Percentiles rank a stretch among this genome's conserved stretches.
Evolutionary conservation across 1,284 basidiomycete species (phyloP).

Genomic region (Trametes hirsuta): DNA sequence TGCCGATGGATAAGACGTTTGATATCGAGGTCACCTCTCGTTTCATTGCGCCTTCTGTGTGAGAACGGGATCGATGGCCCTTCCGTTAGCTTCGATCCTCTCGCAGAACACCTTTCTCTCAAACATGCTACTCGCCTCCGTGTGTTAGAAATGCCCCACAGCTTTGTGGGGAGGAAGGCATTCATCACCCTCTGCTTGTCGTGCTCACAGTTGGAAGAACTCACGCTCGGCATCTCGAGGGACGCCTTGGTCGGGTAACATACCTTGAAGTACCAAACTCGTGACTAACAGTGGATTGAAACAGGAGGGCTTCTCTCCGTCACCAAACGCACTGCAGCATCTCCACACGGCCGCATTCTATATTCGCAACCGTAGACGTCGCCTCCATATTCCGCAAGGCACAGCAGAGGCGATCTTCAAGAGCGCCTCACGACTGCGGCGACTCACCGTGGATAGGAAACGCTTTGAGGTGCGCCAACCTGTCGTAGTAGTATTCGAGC

Average conservation of each 20-base stretch:
- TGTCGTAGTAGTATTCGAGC: neutral
- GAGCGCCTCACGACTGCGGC: neutral
- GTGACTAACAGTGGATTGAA: too few species aligned
- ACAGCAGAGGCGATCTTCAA: neutral
- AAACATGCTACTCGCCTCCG: constrained; percentile 42
- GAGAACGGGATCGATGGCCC: constrained; percentile 32
- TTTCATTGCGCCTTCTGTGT: constrained; percentile 38
- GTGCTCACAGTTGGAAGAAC: constrained; percentile 21
- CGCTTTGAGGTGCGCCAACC: constrained; percentile 16
- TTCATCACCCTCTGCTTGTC: constrained; percentile 23
- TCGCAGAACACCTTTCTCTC: constrained; percentile 44
- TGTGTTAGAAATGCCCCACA: constrained; percentile 39
- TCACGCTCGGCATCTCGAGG: constrained; percentile 13
- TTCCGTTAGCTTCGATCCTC: constrained; percentile 41
- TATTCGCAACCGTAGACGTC: constrained; percentile 1
- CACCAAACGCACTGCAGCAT: neutral
- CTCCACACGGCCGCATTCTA: constrained; percentile 3
- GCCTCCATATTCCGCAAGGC: neutral
- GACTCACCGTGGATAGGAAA: constrained; percentile 8
- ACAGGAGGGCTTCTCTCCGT: neutral
- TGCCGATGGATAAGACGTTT: constrained; percentile 50
- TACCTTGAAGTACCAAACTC: too few species aligned
- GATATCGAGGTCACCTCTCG: constrained; percentile 43
- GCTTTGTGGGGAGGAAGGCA: constrained; percentile 37
- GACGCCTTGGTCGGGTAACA: constrained; percentile 13